Base-by-base conservation (phyloP, 1,284 basidiomycete genomes). In the Neotropicomus parvogracilis region DNA sequence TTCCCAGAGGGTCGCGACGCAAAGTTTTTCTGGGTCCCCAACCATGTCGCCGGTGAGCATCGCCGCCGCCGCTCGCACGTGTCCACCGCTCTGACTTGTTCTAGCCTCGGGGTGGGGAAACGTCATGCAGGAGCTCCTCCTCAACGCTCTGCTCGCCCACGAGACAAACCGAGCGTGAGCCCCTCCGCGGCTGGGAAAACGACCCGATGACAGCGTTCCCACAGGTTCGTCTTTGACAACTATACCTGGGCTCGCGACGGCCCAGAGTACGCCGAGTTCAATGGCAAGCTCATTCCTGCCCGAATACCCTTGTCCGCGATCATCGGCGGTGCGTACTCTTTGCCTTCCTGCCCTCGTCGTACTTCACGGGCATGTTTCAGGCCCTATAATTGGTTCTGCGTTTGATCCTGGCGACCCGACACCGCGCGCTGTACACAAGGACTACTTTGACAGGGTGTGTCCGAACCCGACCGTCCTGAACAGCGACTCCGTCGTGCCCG, bases 91-190 rank as follows among this genome's bases (percentile, higher is more conserved):
- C n/a, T 14, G 17, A n/a, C 48, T 31, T 32, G 17, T 21, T 43
- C 17, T 53, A 74, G 75, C 56, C 12, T 69, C 71, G 29, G 80
- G 80, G 4, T 83, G 80, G 79, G 80, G 80, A 7, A 83, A 83
- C 48, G 70, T 64, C 4, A 70, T 83, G 67, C 77, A 83, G 48
- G 79, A 80, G 51, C 70, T 77, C 54, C 46, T 80, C 6, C 54
- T 80, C 43, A 75, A 75, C 49, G 68, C 78, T 0, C 68, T 78
- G 40, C 59, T 82, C 1, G 76, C 80, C 0, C 69, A 74, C 41
- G 59, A 66, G 17, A 61, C 76, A 0, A 68, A 70, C 21, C 61
- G 78, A 54, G 64, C 74, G 75, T 80, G 57, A 48, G 78, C 66
- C n/a, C 3, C 28, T 9, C 12, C 21, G 28, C 24, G 5, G 11